Conservation (phyloP, 257 asterid species). For the Cinchona pubescens region DNA sequence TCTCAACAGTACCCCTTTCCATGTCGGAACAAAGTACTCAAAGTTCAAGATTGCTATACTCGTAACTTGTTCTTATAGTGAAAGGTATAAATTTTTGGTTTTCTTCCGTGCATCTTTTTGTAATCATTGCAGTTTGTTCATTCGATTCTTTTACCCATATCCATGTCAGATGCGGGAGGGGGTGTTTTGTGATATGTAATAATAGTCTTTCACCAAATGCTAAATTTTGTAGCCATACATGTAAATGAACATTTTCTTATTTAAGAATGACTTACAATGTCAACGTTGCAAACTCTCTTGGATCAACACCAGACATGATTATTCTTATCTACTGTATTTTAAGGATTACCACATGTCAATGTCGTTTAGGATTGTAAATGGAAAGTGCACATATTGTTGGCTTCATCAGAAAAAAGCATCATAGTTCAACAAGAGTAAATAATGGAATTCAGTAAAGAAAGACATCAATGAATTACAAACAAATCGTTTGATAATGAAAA, state of each 20-base stretch:
- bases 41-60: constrained; percentile 51
- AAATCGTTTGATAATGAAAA: background rate
- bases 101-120: constrained; percentile 12
- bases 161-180: background rate
- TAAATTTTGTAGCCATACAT: constrained; percentile 1
- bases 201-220: background rate
- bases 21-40: constrained; percentile 51
- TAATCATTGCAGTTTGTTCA: constrained; percentile 31
- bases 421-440: background rate
- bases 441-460: too few species aligned
- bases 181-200: background rate
- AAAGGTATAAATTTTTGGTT: constrained; percentile 26
- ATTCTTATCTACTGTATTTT: background rate
- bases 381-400: background rate
- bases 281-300: background rate
- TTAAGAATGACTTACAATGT: background rate
- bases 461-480: background rate
- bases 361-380: too few species aligned
- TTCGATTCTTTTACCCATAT: constrained; percentile 39
- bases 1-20: constrained; percentile 86
- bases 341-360: too few species aligned
- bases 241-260: background rate
- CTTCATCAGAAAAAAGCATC: background rate
- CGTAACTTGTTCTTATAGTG: constrained; percentile 35
- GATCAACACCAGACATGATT: background rate